Conservation (phyloP, 257 asterid species). For the Rauvolfia tetraphylla region DNA sequence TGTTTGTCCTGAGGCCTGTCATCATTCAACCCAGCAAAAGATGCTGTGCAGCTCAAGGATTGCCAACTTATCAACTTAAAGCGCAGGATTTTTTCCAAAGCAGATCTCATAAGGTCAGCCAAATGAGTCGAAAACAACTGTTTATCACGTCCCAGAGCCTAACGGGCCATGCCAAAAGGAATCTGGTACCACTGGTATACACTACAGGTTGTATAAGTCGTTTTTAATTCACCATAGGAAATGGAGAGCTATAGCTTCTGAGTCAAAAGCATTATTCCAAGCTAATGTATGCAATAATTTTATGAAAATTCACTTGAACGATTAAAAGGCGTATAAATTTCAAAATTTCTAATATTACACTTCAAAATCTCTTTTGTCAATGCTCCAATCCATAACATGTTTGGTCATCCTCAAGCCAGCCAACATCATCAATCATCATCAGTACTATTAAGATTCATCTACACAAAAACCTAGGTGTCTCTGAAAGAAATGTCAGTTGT, state of each 20-base stretch:
- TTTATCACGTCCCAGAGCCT: neutral
- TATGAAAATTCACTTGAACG: too few species aligned
- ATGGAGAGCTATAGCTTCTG: too few species aligned
- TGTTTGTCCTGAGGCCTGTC: neutral
- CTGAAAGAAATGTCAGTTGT: neutral
- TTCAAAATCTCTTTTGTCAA: too few species aligned
- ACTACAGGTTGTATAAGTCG: neutral
- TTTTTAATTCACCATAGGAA: too few species aligned
- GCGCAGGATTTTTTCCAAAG: neutral
- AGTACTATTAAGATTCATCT: slow-evolving; percentile 8
- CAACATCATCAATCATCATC: neutral
- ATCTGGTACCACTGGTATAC: neutral
- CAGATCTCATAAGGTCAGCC: neutral
- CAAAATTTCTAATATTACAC: too few species aligned
- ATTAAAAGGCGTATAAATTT: too few species aligned
- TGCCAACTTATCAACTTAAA: neutral
- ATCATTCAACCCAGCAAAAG: neutral
- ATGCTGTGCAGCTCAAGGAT: neutral
- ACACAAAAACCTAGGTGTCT: neutral
- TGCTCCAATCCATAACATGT: neutral
- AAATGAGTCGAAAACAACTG: neutral
- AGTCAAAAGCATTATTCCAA: too few species aligned
- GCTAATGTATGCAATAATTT: too few species aligned
- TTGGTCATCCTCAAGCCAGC: neutral
- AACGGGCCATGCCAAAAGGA: neutral